Evolutionary conservation across 257 asterid species (phyloP).

Genomic region (Solanum megistacrolobum): DNA sequence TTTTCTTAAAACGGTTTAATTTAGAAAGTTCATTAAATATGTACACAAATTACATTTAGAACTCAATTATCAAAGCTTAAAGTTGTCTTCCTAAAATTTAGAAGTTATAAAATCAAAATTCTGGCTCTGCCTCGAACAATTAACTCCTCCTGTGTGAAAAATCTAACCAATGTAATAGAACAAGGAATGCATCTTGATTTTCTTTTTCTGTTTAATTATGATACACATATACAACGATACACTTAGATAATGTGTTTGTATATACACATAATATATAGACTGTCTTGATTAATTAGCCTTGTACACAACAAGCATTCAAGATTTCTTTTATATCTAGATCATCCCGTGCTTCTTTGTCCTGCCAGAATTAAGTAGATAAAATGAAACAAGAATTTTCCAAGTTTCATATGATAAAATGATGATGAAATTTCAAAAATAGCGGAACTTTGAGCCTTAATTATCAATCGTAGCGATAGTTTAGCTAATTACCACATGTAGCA

Average conservation of each 20-base stretch:
- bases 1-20: neutral
- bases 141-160: no score
- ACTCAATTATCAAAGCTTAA: neutral
- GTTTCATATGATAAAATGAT: neutral
- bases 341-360: constrained; percentile 96
- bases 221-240: neutral
- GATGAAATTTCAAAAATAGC: neutral
- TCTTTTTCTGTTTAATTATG: no score
- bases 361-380: neutral
- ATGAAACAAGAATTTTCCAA: neutral
- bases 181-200: no score
- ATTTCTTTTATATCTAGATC: constrained; percentile 64
- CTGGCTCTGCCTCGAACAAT: no score
- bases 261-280: neutral
- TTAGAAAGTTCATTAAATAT: neutral
- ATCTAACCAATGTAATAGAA: no score
- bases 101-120: neutral
- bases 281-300: constrained; percentile 1
- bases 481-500: neutral
- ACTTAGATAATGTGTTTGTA: neutral
- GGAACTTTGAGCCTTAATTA: neutral
- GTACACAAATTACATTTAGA: neutral
- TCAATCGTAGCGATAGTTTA: neutral
- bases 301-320: constrained; percentile 60
- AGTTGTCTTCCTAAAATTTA: no score